Percentiles rank a stretch among this genome's conserved stretches.
Conservation (phyloP, 345 rosid genomes). For the Crucihimalaya himalaica region DNA sequence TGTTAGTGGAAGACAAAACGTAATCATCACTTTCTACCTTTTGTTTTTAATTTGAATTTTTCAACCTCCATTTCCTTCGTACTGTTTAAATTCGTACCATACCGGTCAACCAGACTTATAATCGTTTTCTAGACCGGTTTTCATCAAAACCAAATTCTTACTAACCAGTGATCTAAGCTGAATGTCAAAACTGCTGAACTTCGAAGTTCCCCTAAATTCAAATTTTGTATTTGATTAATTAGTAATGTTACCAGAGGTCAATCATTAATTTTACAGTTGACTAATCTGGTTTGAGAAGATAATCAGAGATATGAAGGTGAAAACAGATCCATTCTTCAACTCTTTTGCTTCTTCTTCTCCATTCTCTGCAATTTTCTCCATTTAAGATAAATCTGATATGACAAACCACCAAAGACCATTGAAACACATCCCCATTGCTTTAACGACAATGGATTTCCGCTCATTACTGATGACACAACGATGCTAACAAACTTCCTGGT, state of each 20-base stretch:
- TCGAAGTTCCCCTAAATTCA: not conserved
- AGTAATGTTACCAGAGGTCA: not conserved
- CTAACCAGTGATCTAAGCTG: not conserved
- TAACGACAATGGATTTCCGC: slow-evolving; percentile 82
- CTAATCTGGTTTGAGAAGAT: slow-evolving; percentile 12
- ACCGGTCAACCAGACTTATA: not conserved
- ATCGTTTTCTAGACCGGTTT: not conserved
- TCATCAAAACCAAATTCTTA: not conserved
- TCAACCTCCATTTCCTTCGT: not conserved
- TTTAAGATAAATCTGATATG: slow-evolving; percentile 89
- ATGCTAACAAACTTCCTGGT: slow-evolving; percentile 94
- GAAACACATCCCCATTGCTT: slow-evolving; percentile 91
- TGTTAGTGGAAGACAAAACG: slow-evolving; percentile 44
- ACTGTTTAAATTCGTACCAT: slow-evolving; percentile 1
- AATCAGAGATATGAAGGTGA: not conserved
- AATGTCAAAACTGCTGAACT: not conserved
- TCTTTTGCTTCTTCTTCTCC: slow-evolving; percentile 77
- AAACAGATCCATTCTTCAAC: slow-evolving; percentile 42
- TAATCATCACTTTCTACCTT: slow-evolving; percentile 41
- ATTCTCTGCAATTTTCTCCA: slow-evolving; percentile 76
- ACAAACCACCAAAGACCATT: slow-evolving; percentile 93
- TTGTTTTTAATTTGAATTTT: slow-evolving; percentile 30
- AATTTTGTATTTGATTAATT: not conserved
- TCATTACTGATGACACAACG: slow-evolving; percentile 78
- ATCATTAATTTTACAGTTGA: slow-evolving; percentile 27